A percentile compares a stretch with the other conserved stretches of the same genome.
These are phyloP conservation scores for Magnolia kwangsiensis DNA, from an alignment of 164 flowering plant genomes.

Conservation along the genomic window DNA sequence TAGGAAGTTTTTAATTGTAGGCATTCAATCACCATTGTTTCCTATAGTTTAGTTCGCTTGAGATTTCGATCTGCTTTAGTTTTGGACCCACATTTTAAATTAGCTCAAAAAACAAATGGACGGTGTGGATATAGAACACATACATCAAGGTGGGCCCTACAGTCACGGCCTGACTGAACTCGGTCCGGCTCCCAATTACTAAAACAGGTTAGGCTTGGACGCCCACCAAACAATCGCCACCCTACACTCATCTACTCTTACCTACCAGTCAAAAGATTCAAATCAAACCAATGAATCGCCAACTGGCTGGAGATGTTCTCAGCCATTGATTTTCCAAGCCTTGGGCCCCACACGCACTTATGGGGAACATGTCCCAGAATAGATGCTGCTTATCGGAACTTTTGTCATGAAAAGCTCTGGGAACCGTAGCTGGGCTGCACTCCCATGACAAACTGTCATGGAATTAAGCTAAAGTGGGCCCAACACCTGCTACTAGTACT, in stretches of 20 bases:
- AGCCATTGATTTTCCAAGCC: neutral
- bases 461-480: neutral
- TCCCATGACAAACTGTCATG: neutral
- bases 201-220: neutral
- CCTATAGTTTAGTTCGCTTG: too few relatives aligned
- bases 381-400: neutral
- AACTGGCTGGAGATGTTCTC: neutral
- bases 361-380: neutral
- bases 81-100: neutral
- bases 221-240: neutral
- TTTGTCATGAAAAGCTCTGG: slow-evolving; percentile 1
- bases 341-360: neutral
- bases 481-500: neutral
- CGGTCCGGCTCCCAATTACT: too few relatives aligned
- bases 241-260: neutral
- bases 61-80: neutral
- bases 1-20: too few relatives aligned
- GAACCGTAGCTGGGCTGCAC: slow-evolving; percentile 3
- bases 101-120: neutral
- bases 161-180: neutral
- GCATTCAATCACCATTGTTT: too few relatives aligned
- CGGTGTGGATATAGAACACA: neutral
- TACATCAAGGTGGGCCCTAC: neutral
- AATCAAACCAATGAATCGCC: neutral
- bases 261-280: neutral